Evolutionary conservation across 73 alveolate genomes (phyloP).

Genomic region (Loxodes magnus): DNA sequence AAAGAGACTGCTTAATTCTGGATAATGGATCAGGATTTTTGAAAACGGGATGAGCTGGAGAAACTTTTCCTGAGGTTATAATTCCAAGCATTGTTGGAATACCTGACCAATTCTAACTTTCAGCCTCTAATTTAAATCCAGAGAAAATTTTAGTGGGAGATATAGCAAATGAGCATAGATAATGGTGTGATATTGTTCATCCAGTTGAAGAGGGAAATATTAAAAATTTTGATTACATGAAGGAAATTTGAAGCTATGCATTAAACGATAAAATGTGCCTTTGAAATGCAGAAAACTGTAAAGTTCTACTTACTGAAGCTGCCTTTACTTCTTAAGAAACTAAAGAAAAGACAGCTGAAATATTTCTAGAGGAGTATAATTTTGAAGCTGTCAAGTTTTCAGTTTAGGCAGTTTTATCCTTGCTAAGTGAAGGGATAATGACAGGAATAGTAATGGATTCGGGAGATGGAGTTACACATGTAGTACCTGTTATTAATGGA

Average conservation of each 20-base stretch:
- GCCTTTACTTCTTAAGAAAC: slow-evolving; percentile 80
- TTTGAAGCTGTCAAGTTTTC: slow-evolving; percentile 50
- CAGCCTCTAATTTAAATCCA: slow-evolving; percentile 17
- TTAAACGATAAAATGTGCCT: slow-evolving; percentile 51
- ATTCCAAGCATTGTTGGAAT: slow-evolving; percentile 88
- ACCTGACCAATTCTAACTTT: slow-evolving; percentile 72
- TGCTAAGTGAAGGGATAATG: slow-evolving; percentile 56
- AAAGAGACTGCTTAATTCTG: no score
- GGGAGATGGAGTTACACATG: slow-evolving; percentile 93
- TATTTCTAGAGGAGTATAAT: slow-evolving; percentile 59
- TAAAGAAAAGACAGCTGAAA: slow-evolving; percentile 63
- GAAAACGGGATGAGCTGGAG: slow-evolving; percentile 84
- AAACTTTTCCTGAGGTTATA: slow-evolving; percentile 61
- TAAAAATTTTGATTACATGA: slow-evolving; percentile 86
- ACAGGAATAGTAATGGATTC: slow-evolving; percentile 90
- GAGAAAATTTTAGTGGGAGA: slow-evolving; percentile 83
- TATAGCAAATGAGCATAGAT: slow-evolving; percentile 72
- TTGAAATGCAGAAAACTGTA: slow-evolving; percentile 29
- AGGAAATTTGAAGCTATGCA: slow-evolving; percentile 75
- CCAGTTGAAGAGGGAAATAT: slow-evolving; percentile 91
- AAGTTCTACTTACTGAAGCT: slow-evolving; percentile 86
- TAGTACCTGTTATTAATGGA: slow-evolving; percentile 43
- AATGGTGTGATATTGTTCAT: slow-evolving; percentile 69
- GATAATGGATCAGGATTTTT: slow-evolving; percentile 85
- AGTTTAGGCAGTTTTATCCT: slow-evolving; percentile 63